Evolutionary conservation across 352 stramenopile genomes (phyloP).

Genomic region (Globisporangium nagaii): DNA sequence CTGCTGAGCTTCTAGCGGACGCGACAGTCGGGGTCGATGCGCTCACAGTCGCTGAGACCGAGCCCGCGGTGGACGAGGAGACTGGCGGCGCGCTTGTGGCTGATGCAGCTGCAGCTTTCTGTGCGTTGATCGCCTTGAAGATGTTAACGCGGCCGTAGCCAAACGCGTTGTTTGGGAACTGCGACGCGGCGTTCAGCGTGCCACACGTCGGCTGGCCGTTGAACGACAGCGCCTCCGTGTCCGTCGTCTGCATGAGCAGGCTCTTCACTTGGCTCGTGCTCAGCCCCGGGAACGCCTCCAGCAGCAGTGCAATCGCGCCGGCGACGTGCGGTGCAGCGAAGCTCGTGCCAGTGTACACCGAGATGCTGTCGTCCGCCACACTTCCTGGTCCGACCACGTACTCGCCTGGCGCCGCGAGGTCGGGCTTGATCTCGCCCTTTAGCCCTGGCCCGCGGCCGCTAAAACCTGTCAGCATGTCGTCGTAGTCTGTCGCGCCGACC

Average conservation of each 20-base stretch:
- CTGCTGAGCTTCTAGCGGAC: background rate
- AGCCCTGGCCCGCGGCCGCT: constrained; percentile 32
- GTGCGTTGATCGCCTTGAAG: constrained; percentile 18
- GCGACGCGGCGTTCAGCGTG: background rate
- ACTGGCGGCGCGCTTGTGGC: background rate
- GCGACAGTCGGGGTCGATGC: background rate
- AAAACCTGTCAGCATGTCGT: constrained; percentile 22
- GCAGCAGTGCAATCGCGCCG: constrained; percentile 28
- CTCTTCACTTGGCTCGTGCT: constrained; percentile 18
- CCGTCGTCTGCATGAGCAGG: constrained; percentile 14
- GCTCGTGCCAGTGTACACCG: constrained; percentile 26
- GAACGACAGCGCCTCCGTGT: constrained; percentile 8
- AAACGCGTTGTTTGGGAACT: constrained; percentile 55
- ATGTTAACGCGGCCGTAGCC: constrained; percentile 48
- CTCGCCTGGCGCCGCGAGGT: constrained; percentile 30
- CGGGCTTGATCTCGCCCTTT: constrained; percentile 36
- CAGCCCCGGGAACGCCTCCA: constrained; percentile 26
- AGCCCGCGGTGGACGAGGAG: background rate
- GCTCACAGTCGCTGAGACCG: background rate
- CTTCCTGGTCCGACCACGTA: constrained; percentile 18
- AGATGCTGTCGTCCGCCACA: constrained; percentile 5
- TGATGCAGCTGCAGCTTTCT: constrained; percentile 5
- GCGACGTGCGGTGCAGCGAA: constrained; percentile 33
- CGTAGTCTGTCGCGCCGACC: constrained; percentile 37
- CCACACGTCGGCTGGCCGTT: constrained; percentile 5